These are phyloP conservation scores for Barnettozyma populi DNA, from an alignment of 805 yeast species.

Conservation along the genomic window DNA sequence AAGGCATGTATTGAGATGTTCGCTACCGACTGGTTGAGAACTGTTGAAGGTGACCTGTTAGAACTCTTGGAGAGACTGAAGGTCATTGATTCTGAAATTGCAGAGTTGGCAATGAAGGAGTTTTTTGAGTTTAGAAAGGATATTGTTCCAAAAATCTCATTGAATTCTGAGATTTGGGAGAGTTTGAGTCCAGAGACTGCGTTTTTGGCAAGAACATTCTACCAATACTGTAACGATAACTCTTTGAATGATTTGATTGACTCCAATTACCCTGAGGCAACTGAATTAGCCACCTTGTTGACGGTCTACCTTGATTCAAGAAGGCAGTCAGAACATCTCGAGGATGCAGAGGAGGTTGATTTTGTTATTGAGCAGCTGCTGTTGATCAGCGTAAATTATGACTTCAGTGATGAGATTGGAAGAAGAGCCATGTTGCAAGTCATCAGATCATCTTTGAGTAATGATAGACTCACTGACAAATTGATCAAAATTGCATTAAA, in stretches of 20 bases:
- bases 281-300: slow-evolving; percentile 58
- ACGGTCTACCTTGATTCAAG: slow-evolving; percentile 52
- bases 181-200: slow-evolving; percentile 69
- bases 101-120: slow-evolving; percentile 59
- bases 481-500: slow-evolving; percentile 52
- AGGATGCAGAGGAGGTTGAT: slow-evolving; percentile 54
- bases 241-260: slow-evolving; percentile 53
- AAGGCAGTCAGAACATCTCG: slow-evolving; percentile 20
- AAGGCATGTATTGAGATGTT: slow-evolving; percentile 70
- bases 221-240: slow-evolving; percentile 54
- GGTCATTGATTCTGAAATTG: slow-evolving; percentile 60
- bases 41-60: slow-evolving; percentile 62
- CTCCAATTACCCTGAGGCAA: slow-evolving; percentile 70
- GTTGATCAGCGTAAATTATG: slow-evolving; percentile 61
- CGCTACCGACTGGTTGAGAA: slow-evolving; percentile 64
- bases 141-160: slow-evolving; percentile 48
- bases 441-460: slow-evolving; percentile 52
- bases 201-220: slow-evolving; percentile 63
- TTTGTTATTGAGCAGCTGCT: slow-evolving; percentile 73
- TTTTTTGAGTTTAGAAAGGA: slow-evolving; percentile 63
- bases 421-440: slow-evolving; percentile 67
- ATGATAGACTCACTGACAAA: slow-evolving; percentile 49
- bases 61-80: slow-evolving; percentile 68
- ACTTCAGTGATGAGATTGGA: slow-evolving; percentile 87
- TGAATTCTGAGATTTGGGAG: slow-evolving; percentile 65